Evolutionary conservation across 2,329 filamentous ascomycete species (phyloP).

Genomic region (Ramularia collo-cygni): DNA sequence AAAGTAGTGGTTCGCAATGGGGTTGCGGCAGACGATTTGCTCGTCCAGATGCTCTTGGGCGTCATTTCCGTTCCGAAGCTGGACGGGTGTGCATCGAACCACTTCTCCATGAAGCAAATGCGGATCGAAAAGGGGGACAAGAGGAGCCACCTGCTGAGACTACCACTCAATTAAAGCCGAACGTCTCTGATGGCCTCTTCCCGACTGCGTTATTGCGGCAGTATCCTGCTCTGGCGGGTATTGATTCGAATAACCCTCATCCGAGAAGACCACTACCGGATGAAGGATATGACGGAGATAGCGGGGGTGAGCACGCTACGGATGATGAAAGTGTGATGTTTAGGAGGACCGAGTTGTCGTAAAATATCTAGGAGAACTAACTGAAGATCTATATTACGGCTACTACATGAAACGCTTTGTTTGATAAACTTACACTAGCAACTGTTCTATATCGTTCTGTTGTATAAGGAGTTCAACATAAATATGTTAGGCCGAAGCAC

Average conservation of each 20-base stretch:
- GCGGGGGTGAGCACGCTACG: conserved; percentile 60
- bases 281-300: conserved; percentile 63
- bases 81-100: conserved; percentile 93
- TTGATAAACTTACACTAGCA: too few relatives aligned
- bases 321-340: too few relatives aligned
- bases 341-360: too few relatives aligned
- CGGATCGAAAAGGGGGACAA: conserved; percentile 62
- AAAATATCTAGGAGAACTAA: too few relatives aligned
- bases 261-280: conserved; percentile 36
- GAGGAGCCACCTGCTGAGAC: conserved; percentile 47
- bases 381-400: too few relatives aligned
- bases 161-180: conserved; percentile 30
- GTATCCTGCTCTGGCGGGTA: conserved; percentile 71
- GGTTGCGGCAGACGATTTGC: conserved; percentile 88
- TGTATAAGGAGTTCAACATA: too few relatives aligned
- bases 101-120: conserved; percentile 82
- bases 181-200: conserved; percentile 47
- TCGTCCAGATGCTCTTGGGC: conserved; percentile 81
- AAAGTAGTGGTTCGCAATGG: conserved; percentile 68
- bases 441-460: too few relatives aligned
- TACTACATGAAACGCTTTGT: too few relatives aligned
- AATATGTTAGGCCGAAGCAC: too few relatives aligned
- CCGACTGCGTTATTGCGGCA: conserved; percentile 85
- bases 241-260: too few relatives aligned
- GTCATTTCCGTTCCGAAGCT: conserved; percentile 82